Conservation (phyloP, 2,329 filamentous ascomycete species). For the Colletotrichum sojae region DNA sequence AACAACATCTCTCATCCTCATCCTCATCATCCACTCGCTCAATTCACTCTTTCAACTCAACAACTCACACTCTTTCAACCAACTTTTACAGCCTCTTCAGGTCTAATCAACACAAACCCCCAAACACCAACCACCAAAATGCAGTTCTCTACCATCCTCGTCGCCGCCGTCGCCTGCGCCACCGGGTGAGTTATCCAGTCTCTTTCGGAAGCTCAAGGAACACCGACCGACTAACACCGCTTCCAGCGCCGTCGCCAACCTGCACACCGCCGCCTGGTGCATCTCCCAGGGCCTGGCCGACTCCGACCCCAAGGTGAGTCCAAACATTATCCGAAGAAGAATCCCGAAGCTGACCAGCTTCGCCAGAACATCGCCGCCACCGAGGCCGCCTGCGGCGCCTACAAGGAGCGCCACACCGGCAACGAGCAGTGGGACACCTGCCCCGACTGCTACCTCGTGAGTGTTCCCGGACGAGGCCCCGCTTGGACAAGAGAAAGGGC, state of each 20-base stretch:
- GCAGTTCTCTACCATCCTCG: slow-evolving; percentile 17
- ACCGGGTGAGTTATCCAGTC: slow-evolving; percentile 1
- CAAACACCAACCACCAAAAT: background rate
- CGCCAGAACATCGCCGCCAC: slow-evolving; percentile 17
- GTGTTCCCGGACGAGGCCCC: background rate
- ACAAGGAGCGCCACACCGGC: slow-evolving; percentile 22
- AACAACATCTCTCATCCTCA: background rate
- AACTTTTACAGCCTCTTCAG: slow-evolving; percentile 7
- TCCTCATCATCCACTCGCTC: slow-evolving; percentile 13
- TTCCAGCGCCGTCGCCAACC: slow-evolving; percentile 15
- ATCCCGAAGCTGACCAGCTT: background rate
- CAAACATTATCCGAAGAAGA: rapidly evolving
- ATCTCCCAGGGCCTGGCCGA: slow-evolving; percentile 12
- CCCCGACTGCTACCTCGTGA: slow-evolving; percentile 21
- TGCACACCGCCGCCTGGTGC: slow-evolving; percentile 20
- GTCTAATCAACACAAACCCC: background rate
- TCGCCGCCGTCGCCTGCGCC: slow-evolving; percentile 13
- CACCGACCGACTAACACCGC: background rate
- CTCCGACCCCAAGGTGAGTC: slow-evolving; percentile 7
- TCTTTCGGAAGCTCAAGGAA: background rate
- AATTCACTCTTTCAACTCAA: slow-evolving; percentile 4
- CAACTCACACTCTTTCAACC: slow-evolving; percentile 13
- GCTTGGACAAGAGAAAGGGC: rapidly evolving
- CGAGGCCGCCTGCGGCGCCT: slow-evolving; percentile 20
- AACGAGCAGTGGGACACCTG: slow-evolving; percentile 18